Conservation (phyloP, 192 early-diverging fungal species). For the Geranomyces variabilis region DNA sequence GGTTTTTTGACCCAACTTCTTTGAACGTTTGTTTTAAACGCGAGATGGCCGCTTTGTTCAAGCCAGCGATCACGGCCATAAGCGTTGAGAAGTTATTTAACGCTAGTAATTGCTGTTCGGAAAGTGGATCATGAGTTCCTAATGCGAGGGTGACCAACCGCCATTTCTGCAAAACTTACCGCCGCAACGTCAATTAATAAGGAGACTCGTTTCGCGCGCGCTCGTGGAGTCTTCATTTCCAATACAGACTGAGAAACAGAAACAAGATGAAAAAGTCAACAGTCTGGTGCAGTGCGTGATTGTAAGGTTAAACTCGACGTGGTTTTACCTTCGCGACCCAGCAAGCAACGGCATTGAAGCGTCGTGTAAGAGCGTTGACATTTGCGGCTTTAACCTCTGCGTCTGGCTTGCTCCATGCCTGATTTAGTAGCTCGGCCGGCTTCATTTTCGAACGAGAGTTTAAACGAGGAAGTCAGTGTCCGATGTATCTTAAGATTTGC, state of each 20-base stretch:
- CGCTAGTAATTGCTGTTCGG: constrained; percentile 32
- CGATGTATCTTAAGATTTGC: not conserved
- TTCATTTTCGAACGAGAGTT: no score
- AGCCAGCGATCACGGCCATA: constrained; percentile 49
- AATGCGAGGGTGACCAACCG: no score
- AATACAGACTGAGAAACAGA: constrained; percentile 25
- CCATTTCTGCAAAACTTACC: constrained; percentile 18
- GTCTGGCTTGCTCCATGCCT: constrained; percentile 43
- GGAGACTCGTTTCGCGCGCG: constrained; percentile 37
- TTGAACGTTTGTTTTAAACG: constrained; percentile 40
- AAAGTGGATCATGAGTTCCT: no score
- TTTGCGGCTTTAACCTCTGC: constrained; percentile 32
- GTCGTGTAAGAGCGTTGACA: constrained; percentile 35
- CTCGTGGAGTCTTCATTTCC: constrained; percentile 37
- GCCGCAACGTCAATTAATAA: constrained; percentile 43
- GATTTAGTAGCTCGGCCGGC: constrained; percentile 45
- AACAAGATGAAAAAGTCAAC: not conserved
- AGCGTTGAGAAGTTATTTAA: constrained; percentile 49
- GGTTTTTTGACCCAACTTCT: constrained; percentile 30
- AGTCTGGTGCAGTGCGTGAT: not conserved
- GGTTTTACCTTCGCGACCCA: constrained; percentile 38
- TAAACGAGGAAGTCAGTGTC: not conserved
- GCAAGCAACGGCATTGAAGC: constrained; percentile 48
- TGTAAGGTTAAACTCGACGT: not conserved
- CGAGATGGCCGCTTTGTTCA: constrained; percentile 44